phyloP scores from a whole-genome alignment of 768 basidiomycete species.

The Pisolithus orientalis region DNA sequence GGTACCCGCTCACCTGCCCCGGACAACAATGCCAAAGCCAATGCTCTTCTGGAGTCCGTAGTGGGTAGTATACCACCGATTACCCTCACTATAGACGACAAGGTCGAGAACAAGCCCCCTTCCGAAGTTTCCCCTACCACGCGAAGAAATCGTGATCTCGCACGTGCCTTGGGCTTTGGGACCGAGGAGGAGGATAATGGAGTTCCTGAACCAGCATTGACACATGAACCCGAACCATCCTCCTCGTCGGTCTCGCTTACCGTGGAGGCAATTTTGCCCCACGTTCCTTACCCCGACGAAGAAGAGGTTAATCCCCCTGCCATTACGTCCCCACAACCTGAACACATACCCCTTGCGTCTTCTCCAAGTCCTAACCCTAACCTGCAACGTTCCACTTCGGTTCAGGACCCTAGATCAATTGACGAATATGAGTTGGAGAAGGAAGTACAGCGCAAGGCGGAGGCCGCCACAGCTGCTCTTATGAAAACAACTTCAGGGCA shows the following conservation, averaged over 20 bases:
- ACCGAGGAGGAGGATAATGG: slow-evolving; percentile 29
- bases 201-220: slow-evolving; percentile 16
- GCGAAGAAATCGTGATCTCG: slow-evolving; percentile 67
- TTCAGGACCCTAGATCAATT: slow-evolving; percentile 35
- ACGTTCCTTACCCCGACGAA: slow-evolving; percentile 11
- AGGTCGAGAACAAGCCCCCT: slow-evolving; percentile 20
- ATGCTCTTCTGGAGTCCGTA: slow-evolving; percentile 60
- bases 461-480: slow-evolving; percentile 59
- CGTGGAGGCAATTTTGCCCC: slow-evolving; percentile 26
- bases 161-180: slow-evolving; percentile 65
- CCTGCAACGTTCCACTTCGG: slow-evolving; percentile 27
- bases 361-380: slow-evolving; percentile 11
- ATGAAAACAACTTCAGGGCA: slow-evolving; percentile 43
- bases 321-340: slow-evolving; percentile 2
- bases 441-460: slow-evolving; percentile 63
- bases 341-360: slow-evolving; percentile 2
- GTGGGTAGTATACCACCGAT: slow-evolving; percentile 46
- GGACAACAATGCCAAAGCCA: slow-evolving; percentile 55
- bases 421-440: slow-evolving; percentile 52
- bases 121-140: slow-evolving; percentile 43
- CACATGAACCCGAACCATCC: slow-evolving; percentile 19
- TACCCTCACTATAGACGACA: slow-evolving; percentile 20
- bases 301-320: slow-evolving; percentile 3
- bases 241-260: slow-evolving; percentile 30
- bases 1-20: slow-evolving; percentile 28